Percentiles rank a stretch among this genome's conserved stretches.
Evolutionary conservation across 305 asterid species (phyloP).

Genomic region (Solanum hybrid): DNA sequence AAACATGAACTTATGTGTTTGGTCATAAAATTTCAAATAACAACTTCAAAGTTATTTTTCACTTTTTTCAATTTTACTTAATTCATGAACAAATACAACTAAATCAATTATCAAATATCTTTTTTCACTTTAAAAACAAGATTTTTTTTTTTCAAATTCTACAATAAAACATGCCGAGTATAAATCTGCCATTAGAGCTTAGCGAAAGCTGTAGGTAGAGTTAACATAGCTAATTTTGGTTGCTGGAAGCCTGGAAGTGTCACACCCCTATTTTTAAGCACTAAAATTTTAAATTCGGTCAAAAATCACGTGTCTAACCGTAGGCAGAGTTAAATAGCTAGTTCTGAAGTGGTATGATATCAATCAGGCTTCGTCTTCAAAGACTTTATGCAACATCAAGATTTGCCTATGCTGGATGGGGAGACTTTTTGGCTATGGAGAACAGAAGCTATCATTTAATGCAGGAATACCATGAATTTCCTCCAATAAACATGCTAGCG

Average conservation of each 20-base stretch:
- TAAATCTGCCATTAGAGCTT: neutral
- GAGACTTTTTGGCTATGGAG: slow-evolving; percentile 15
- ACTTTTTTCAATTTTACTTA: no score
- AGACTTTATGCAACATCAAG: slow-evolving; percentile 28
- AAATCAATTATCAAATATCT: neutral
- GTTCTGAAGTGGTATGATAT: neutral
- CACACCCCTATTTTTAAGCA: neutral
- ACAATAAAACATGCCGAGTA: neutral
- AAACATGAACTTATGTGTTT: neutral
- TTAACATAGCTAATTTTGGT: neutral
- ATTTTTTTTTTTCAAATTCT: no score
- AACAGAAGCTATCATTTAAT: slow-evolving; percentile 4
- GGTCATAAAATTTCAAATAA: neutral
- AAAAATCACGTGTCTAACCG: neutral
- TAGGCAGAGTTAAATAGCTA: neutral
- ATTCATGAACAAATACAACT: neutral
- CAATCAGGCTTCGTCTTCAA: slow-evolving; percentile 20
- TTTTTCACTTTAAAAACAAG: neutral
- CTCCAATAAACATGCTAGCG: neutral
- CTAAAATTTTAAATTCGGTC: no score
- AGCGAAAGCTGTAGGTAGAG: neutral
- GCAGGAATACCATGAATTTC: slow-evolving; percentile 13
- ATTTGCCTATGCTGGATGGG: slow-evolving; percentile 28
- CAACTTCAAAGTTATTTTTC: neutral
- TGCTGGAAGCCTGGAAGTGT: neutral